A percentile compares a stretch with the other conserved stretches of the same genome.
Evolutionary conservation across 345 rosid genomes (phyloP).

Genomic region (Arabis hirsuta): DNA sequence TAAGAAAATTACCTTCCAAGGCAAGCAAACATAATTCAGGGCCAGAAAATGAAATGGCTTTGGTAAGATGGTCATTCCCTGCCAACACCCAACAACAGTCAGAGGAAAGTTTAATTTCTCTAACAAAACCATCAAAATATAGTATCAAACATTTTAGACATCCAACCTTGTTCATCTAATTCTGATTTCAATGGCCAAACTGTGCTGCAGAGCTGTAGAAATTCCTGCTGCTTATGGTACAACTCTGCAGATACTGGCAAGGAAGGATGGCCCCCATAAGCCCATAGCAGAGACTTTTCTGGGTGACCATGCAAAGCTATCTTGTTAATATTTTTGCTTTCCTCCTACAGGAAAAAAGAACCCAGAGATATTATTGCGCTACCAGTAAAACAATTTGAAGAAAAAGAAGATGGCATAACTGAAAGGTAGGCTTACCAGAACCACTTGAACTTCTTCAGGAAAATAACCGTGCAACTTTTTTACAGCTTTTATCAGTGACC

Average conservation of each 20-base stretch:
- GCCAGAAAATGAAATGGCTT: constrained; percentile 52
- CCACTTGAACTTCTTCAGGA: constrained; percentile 56
- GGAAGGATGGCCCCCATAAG: constrained; percentile 88
- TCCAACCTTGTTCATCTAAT: constrained; percentile 56
- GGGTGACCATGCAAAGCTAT: constrained; percentile 49
- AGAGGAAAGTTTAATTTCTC: constrained; percentile 30
- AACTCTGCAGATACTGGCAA: constrained; percentile 63
- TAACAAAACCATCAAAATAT: constrained; percentile 27
- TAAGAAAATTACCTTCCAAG: constrained; percentile 65
- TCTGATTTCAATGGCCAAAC: constrained; percentile 62
- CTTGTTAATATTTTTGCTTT: constrained; percentile 55
- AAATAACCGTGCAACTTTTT: constrained; percentile 54
- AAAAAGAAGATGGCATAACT: constrained; percentile 10
- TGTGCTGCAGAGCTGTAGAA: constrained; percentile 59
- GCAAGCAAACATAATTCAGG: constrained; percentile 71
- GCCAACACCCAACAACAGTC: constrained; percentile 37
- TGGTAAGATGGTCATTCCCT: constrained; percentile 50
- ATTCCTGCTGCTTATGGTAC: constrained; percentile 57
- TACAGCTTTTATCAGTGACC: constrained; percentile 65
- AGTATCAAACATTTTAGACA: constrained; percentile 29
- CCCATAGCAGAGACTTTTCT: constrained; percentile 81
- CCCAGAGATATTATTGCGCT: constrained; percentile 34
- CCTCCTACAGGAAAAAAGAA: constrained; percentile 48
- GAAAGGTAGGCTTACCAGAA: constrained; percentile 56
- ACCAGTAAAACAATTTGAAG: not conserved